Base-by-base conservation (phyloP, 345 rosid species). In the Linum lewisii region DNA sequence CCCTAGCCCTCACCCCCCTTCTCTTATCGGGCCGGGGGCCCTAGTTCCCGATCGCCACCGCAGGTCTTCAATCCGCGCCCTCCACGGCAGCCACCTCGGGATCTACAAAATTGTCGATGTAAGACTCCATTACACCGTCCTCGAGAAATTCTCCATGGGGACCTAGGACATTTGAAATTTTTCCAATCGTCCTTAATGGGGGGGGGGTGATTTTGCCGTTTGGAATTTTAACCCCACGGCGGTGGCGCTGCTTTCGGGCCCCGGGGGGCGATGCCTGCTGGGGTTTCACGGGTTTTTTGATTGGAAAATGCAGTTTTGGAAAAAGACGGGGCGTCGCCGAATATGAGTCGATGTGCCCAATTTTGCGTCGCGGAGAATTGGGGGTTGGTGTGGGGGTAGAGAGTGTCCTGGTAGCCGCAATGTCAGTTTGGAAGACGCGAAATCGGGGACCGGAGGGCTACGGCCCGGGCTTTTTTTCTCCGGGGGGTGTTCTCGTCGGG, bases 261-360 rank as follows among this genome's bases (percentile, higher is more conserved):
- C n/a, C n/a, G n/a, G n/a, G n/a, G n/a, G n/a, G n/a, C n/a, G n/a
- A n/a, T n/a, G n/a, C n/a, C 11, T 74, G 78, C 38, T 91, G 96
- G 67, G 75, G 68, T 0, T 45, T 56, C 21, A 84, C 23, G 19
- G 98, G 96, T 63, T 61, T 81, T 3, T 84, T 73, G 49, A 81
- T 55, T 23, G 50, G 62, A 91, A 73, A 4, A 52, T 73, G 71
- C 96, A 88, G 57, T 86, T 84, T 50, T 91, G 96, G 70, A 85
- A 84, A 26, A 82, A 63, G 0, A 66, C 85, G 0, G 78, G 2
- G 88, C 89, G 19, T 82, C 86, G 0, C 98, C 98, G 24, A 88
- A 82, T 63, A 91, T 67, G 65, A 82, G 69, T 91, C 96, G 11
- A 91, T 18, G 96, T 88, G 51, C 98, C 98, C 52, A 73, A 91